Conservation (phyloP, 306 rosid genomes). For the Malus orientalis region DNA sequence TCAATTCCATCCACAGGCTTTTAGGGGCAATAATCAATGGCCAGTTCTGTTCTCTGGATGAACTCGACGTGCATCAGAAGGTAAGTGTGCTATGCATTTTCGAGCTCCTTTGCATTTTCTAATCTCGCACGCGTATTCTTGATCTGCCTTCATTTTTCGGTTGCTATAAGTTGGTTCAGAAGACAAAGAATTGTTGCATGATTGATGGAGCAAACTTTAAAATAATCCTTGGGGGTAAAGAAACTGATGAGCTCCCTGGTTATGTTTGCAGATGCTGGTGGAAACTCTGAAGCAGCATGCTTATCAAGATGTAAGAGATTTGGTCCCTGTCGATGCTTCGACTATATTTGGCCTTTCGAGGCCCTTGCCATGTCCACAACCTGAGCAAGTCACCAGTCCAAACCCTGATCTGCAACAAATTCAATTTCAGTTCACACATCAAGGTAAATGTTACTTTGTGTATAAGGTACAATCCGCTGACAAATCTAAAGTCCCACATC, state of each 20-base stretch:
- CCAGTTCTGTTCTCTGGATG: background rate
- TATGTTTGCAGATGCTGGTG: constrained; percentile 6
- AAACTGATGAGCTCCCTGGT: background rate
- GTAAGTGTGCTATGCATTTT: background rate
- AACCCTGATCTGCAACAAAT: constrained; percentile 16
- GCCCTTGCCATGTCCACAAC: constrained; percentile 11
- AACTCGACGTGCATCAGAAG: constrained; percentile 9
- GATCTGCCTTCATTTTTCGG: background rate
- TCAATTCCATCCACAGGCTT: constrained; percentile 1
- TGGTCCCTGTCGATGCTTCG: constrained; percentile 18
- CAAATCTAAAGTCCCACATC: background rate
- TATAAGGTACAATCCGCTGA: background rate
- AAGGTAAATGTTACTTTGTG: constrained; percentile 25
- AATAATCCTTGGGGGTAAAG: background rate
- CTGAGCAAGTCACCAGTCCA: constrained; percentile 10
- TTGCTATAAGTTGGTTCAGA: background rate
- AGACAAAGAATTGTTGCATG: background rate
- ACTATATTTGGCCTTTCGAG: constrained; percentile 1
- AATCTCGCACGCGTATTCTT: background rate
- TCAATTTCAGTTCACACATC: constrained; percentile 6
- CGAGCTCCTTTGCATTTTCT: background rate
- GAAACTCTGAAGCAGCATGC: constrained; percentile 16
- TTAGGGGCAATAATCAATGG: background rate
- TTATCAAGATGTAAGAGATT: background rate
- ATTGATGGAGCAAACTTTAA: too few species aligned